These are phyloP conservation scores for Camelina hispida DNA, from an alignment of 345 rosid genomes.

Conservation along the genomic window DNA sequence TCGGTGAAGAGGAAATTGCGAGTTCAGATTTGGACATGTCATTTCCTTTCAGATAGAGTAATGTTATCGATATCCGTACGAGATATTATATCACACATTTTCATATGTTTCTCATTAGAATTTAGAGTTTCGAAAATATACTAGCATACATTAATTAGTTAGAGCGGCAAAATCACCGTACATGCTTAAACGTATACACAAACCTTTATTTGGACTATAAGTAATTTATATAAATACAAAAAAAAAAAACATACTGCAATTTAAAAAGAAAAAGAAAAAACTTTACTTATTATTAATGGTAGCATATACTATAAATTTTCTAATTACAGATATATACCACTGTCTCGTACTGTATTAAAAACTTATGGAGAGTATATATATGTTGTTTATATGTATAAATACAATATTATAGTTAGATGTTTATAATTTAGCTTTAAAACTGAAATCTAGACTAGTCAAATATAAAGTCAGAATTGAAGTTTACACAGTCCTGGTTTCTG, in stretches of 20 bases:
- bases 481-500: conserved; percentile 1
- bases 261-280: too few relatives aligned
- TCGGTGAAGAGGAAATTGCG: conserved; percentile 18
- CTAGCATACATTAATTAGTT: not conserved
- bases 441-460: conserved; percentile 34
- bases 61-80: conserved; percentile 3
- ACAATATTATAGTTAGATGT: too few relatives aligned
- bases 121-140: not conserved
- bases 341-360: too few relatives aligned
- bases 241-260: too few relatives aligned
- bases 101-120: not conserved
- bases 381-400: too few relatives aligned
- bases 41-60: not conserved
- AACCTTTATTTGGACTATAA: not conserved
- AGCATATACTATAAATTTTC: too few relatives aligned
- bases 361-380: too few relatives aligned
- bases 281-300: too few relatives aligned
- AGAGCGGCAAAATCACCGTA: not conserved
- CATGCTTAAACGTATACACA: not conserved
- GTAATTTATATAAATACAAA: too few relatives aligned
- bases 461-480: not conserved
- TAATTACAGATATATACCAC: too few relatives aligned
- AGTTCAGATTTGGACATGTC: conserved; percentile 11
- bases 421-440: not conserved
- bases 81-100: not conserved